phyloP scores from a whole-genome alignment of 306 rosid genomes.

The Cucurbita pepo region DNA sequence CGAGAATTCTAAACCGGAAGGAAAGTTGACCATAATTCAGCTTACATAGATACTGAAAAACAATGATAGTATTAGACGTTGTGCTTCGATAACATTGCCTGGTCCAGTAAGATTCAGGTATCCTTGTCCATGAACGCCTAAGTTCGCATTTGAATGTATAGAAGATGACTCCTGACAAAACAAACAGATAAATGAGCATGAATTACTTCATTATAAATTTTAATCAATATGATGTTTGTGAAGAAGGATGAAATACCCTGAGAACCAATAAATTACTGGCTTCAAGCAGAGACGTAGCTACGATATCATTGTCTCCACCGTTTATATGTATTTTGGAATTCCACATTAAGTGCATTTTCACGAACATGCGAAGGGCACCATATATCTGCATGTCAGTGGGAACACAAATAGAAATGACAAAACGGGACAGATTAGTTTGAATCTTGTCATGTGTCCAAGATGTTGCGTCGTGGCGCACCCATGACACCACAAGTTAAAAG shows the following conservation, averaged over 20 bases:
- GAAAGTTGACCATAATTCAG: slow-evolving; percentile 1
- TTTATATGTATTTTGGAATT: slow-evolving; percentile 81
- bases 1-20: background rate
- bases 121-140: slow-evolving; percentile 98
- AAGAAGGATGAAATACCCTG: slow-evolving; percentile 36
- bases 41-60: slow-evolving; percentile 70
- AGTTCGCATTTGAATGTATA: slow-evolving; percentile 84
- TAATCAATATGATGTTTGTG: slow-evolving; percentile 6
- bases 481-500: background rate
- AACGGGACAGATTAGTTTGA: background rate
- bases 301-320: slow-evolving; percentile 51
- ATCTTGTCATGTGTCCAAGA: background rate
- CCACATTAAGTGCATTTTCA: slow-evolving; percentile 84
- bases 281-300: slow-evolving; percentile 78
- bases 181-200: slow-evolving; percentile 13
- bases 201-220: slow-evolving; percentile 1
- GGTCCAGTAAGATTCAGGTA: slow-evolving; percentile 80
- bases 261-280: slow-evolving; percentile 93
- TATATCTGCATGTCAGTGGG: slow-evolving; percentile 36
- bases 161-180: slow-evolving; percentile 61
- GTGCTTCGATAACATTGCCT: slow-evolving; percentile 89
- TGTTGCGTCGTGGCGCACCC: background rate
- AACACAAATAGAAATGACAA: background rate
- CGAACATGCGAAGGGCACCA: slow-evolving; percentile 96
- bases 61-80: slow-evolving; percentile 62